Percentiles rank a stretch among this genome's conserved stretches.
Evolutionary conservation across 2,329 filamentous ascomycete genomes (phyloP).

Genomic region (Chaetomium sp.): DNA sequence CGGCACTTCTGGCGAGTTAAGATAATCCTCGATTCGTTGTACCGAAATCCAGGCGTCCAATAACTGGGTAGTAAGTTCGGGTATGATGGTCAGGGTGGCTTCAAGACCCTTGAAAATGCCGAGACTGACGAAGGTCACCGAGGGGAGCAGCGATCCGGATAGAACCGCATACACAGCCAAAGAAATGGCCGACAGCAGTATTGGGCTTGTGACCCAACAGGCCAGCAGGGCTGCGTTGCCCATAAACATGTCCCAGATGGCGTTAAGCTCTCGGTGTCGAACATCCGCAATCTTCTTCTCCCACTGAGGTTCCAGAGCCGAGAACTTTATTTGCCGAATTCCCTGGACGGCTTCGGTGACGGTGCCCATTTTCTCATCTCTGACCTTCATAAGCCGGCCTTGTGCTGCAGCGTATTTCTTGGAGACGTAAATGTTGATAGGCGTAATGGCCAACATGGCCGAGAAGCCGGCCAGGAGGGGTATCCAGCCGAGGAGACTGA

Average conservation of each 20-base stretch:
- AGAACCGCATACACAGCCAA: conserved; percentile 61
- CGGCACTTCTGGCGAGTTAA: conserved; percentile 59
- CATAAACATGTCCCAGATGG: conserved; percentile 60
- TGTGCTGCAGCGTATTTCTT: conserved; percentile 59
- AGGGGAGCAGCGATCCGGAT: conserved; percentile 58
- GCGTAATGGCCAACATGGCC: conserved; percentile 57
- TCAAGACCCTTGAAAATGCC: conserved; percentile 70
- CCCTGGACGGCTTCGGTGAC: conserved; percentile 72
- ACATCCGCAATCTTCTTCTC: conserved; percentile 60
- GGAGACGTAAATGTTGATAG: conserved; percentile 61
- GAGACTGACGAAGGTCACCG: conserved; percentile 72
- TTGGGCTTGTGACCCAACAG: conserved; percentile 68
- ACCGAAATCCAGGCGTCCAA: conserved; percentile 70
- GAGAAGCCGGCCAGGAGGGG: conserved; percentile 59
- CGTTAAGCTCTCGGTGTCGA: conserved; percentile 59
- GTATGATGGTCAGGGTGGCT: conserved; percentile 61
- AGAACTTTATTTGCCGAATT: conserved; percentile 81
- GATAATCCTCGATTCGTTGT: conserved; percentile 64
- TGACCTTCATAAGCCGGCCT: conserved; percentile 65
- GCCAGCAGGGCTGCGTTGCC: conserved; percentile 56
- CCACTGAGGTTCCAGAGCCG: conserved; percentile 69
- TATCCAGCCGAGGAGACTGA: conserved; percentile 66
- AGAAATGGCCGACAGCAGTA: conserved; percentile 65
- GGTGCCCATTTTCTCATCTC: conserved; percentile 68
- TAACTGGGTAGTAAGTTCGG: conserved; percentile 63